These are phyloP conservation scores for Blastobotrys persicus DNA, from an alignment of 1,139 yeast species.

Conservation along the genomic window DNA sequence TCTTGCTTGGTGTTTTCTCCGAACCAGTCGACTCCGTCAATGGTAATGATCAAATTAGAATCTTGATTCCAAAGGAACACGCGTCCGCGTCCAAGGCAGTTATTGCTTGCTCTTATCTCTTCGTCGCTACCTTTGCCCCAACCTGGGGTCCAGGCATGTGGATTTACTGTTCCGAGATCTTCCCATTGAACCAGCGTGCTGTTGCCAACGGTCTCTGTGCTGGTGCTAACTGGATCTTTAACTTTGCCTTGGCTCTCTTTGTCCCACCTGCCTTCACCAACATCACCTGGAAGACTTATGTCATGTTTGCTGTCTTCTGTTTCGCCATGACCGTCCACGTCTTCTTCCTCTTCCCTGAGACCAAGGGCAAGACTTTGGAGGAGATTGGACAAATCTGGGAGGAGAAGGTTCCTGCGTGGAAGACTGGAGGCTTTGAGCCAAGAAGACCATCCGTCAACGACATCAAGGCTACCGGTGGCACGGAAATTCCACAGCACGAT, in stretches of 20 bases:
- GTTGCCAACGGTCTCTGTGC: slow-evolving; percentile 54
- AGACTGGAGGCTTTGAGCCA: slow-evolving; percentile 37
- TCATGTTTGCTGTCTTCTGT: slow-evolving; percentile 65
- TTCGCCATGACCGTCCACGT: slow-evolving; percentile 54
- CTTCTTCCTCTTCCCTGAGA: slow-evolving; percentile 61
- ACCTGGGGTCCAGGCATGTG: slow-evolving; percentile 66
- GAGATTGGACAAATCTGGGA: slow-evolving; percentile 63
- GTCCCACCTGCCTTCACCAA: slow-evolving; percentile 52
- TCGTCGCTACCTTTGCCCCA: slow-evolving; percentile 64
- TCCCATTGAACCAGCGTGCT: slow-evolving; percentile 60
- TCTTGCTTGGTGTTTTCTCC: slow-evolving; percentile 44
- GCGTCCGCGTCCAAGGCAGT: slow-evolving; percentile 46
- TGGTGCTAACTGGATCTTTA: slow-evolving; percentile 63
- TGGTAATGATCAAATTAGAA: slow-evolving; percentile 47
- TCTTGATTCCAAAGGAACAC: slow-evolving; percentile 44
- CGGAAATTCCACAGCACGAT: background rate
- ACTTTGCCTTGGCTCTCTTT: slow-evolving; percentile 53
- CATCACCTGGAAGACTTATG: slow-evolving; percentile 56
- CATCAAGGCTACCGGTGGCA: slow-evolving; percentile 21
- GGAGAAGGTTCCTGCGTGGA: slow-evolving; percentile 60
- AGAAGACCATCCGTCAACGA: slow-evolving; percentile 28
- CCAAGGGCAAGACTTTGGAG: slow-evolving; percentile 62
- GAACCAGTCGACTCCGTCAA: slow-evolving; percentile 37
- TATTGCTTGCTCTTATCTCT: slow-evolving; percentile 61
- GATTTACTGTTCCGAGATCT: slow-evolving; percentile 56